phyloP scores from a whole-genome alignment of 2,329 filamentous ascomycete genomes.

The Furcasterigmium furcatum region DNA sequence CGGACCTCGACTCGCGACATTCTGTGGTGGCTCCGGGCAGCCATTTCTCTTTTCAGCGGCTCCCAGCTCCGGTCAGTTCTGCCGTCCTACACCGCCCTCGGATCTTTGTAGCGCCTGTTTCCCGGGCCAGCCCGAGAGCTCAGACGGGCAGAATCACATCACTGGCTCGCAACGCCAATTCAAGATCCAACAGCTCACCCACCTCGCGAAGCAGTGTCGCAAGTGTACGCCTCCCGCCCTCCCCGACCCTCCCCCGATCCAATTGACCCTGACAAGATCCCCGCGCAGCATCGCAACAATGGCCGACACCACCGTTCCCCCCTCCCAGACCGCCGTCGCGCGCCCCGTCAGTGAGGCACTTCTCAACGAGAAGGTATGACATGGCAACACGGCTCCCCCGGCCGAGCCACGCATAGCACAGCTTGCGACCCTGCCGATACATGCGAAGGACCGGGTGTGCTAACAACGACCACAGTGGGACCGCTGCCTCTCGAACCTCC shows the following conservation, averaged over 20 bases:
- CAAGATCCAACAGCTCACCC: slow-evolving; percentile 1
- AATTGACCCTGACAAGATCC: slow-evolving; percentile 1
- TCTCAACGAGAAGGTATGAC: slow-evolving; percentile 93
- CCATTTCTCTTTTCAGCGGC: too few species aligned
- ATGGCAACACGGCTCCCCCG: neutral
- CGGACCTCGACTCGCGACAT: too few species aligned
- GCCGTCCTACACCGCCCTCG: slow-evolving; percentile 39
- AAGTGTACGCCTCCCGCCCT: neutral
- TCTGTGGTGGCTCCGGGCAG: too few species aligned
- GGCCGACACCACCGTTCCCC: slow-evolving; percentile 51
- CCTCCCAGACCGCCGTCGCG: slow-evolving; percentile 62
- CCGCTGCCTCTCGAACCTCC: slow-evolving; percentile 92
- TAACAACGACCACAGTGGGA: slow-evolving; percentile 98
- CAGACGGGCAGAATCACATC: slow-evolving; percentile 12
- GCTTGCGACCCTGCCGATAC: too few species aligned
- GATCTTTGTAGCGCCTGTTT: slow-evolving; percentile 24
- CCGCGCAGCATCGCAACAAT: slow-evolving; percentile 31
- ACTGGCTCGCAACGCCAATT: slow-evolving; percentile 3
- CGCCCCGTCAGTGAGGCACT: slow-evolving; percentile 95
- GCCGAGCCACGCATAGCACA: too few species aligned
- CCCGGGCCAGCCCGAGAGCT: slow-evolving; percentile 29
- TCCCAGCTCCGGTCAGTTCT: too few species aligned
- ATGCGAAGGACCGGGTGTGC: too few species aligned
- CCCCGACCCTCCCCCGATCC: neutral
- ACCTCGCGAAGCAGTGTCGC: neutral